Conservation (phyloP, 2,329 filamentous ascomycete species). For the Aspergillus tubingensis region DNA sequence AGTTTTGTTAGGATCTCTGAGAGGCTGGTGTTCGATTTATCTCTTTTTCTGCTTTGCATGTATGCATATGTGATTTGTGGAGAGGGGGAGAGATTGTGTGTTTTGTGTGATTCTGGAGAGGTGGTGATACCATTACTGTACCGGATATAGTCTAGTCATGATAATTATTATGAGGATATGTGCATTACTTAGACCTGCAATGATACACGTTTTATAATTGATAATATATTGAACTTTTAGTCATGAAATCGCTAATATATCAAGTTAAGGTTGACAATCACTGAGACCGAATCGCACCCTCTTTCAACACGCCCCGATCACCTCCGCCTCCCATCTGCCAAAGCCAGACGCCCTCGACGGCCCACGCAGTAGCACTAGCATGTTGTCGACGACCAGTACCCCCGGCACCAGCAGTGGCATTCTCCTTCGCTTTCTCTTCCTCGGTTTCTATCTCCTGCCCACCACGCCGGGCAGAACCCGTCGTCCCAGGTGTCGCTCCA, state of each 20-base stretch:
- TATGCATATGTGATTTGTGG: too few species aligned
- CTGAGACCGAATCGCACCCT: conserved; percentile 32
- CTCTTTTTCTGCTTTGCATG: background rate
- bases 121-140: background rate
- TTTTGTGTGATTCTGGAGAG: background rate
- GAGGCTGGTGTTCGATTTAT: background rate
- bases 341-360: conserved; percentile 86
- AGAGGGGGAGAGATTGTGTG: background rate
- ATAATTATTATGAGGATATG: too few species aligned
- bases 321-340: conserved; percentile 70
- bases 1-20: background rate
- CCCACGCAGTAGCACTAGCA: conserved; percentile 78
- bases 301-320: conserved; percentile 43
- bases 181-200: too few species aligned
- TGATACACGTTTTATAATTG: background rate
- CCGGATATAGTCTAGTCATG: too few species aligned
- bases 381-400: conserved; percentile 55
- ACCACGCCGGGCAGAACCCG: conserved; percentile 26
- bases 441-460: conserved; percentile 35
- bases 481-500: conserved; percentile 46
- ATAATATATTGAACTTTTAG: too few species aligned
- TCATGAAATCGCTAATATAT: too few species aligned
- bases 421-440: too few species aligned
- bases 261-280: conserved; percentile 9
- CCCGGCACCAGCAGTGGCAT: background rate